Conservation (phyloP, 192 early-diverging fungal species). For the Borealophlyctis nickersoniae region DNA sequence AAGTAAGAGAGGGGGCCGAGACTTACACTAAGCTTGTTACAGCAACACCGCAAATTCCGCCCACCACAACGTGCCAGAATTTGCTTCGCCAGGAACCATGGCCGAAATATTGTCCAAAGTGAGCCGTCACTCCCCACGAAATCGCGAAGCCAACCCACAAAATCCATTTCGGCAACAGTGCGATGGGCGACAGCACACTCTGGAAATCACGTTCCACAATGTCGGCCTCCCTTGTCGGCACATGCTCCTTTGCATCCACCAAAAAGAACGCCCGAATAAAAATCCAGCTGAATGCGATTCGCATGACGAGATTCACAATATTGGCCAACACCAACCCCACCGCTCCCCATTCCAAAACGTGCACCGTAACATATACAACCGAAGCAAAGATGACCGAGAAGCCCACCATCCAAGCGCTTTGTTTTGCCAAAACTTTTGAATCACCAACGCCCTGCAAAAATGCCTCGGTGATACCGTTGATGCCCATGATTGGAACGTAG, state of each 20-base stretch:
- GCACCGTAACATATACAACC: constrained; percentile 60
- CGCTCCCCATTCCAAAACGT: constrained; percentile 58
- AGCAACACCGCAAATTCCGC: constrained; percentile 39
- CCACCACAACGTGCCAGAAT: constrained; percentile 52
- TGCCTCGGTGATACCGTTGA: constrained; percentile 93
- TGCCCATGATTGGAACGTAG: constrained; percentile 90
- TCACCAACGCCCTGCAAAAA: constrained; percentile 87
- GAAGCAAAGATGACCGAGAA: constrained; percentile 70
- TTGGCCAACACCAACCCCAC: constrained; percentile 83
- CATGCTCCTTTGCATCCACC: background rate
- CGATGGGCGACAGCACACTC: constrained; percentile 14
- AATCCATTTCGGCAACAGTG: constrained; percentile 39
- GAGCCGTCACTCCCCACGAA: constrained; percentile 49
- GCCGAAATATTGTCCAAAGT: constrained; percentile 53
- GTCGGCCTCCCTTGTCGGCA: background rate
- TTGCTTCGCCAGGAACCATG: constrained; percentile 52
- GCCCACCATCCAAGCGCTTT: constrained; percentile 72
- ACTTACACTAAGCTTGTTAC: constrained; percentile 49
- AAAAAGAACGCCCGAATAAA: constrained; percentile 64
- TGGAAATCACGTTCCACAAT: background rate
- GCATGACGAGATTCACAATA: constrained; percentile 74
- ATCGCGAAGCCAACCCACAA: constrained; percentile 47
- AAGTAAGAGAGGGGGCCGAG: background rate
- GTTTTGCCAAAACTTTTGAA: constrained; percentile 50
- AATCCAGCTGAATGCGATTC: constrained; percentile 69